Conservation (phyloP, 441 rosid species). For the Theobroma grandiflorum region DNA sequence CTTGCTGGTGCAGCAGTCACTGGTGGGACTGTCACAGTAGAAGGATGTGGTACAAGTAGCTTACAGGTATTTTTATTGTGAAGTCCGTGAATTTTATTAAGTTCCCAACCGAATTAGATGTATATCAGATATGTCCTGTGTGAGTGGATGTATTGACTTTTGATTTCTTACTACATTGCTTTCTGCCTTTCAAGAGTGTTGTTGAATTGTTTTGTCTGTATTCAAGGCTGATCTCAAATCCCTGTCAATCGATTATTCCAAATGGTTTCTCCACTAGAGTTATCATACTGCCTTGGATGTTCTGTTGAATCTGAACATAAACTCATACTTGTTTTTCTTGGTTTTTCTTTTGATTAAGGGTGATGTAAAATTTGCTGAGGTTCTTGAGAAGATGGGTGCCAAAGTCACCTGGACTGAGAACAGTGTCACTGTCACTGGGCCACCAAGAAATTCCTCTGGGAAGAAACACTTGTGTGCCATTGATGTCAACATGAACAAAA, state of each 20-base stretch:
- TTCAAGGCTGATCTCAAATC: background rate
- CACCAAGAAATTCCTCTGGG: conserved; percentile 71
- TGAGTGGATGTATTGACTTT: background rate
- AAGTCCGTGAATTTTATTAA: background rate
- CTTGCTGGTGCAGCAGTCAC: conserved; percentile 98
- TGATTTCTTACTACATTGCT: background rate
- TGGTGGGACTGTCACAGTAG: conserved; percentile 93
- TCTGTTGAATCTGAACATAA: conserved; percentile 6
- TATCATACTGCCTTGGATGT: background rate
- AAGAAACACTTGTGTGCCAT: conserved; percentile 75
- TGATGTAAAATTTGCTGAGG: conserved; percentile 93
- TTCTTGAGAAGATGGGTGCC: conserved; percentile 94
- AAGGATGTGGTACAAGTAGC: conserved; percentile 96
- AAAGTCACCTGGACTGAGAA: conserved; percentile 90
- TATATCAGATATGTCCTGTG: background rate
- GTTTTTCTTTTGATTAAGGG: conserved; percentile 56
- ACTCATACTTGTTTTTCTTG: conserved; percentile 24
- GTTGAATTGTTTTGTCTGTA: conserved; percentile 16
- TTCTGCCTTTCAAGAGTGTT: conserved; percentile 15
- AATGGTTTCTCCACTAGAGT: background rate
- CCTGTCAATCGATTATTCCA: background rate
- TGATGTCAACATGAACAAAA: conserved; percentile 99
- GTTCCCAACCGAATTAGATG: background rate
- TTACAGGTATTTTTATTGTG: conserved; percentile 68
- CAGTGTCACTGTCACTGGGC: conserved; percentile 91